Conservation (phyloP, 257 asterid species). For the Scutellaria baicalensis region DNA sequence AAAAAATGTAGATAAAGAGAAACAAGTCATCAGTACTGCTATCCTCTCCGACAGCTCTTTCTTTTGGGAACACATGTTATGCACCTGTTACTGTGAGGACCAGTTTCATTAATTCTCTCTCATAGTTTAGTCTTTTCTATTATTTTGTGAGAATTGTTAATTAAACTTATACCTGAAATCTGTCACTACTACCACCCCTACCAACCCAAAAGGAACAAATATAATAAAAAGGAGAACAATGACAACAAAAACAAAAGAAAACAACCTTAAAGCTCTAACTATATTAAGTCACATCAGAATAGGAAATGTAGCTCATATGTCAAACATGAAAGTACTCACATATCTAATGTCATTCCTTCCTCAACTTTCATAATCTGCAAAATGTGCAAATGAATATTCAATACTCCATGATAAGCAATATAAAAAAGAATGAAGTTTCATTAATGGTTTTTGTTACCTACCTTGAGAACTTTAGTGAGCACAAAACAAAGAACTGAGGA, state of each 20-base stretch:
- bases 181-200: not conserved
- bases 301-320: not conserved
- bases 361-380: conserved; percentile 82
- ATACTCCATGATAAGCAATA: not conserved
- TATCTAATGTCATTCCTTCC: conserved; percentile 92
- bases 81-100: not conserved
- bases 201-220: too few species aligned
- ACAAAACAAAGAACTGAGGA: conserved; percentile 82
- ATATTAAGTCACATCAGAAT: too few species aligned
- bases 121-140: not conserved
- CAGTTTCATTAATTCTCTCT: not conserved
- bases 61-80: not conserved
- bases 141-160: not conserved
- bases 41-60: not conserved
- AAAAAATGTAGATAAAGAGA: not conserved
- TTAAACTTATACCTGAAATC: not conserved
- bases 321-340: conserved; percentile 48
- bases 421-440: not conserved
- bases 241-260: too few species aligned
- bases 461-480: conserved; percentile 88
- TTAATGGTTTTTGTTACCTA: conserved; percentile 15
- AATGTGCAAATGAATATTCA: not conserved
- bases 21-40: not conserved
- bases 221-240: too few species aligned
- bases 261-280: too few species aligned